Conservation (phyloP, 2,329 filamentous ascomycete genomes). For the Fusarium tjaetaba region DNA sequence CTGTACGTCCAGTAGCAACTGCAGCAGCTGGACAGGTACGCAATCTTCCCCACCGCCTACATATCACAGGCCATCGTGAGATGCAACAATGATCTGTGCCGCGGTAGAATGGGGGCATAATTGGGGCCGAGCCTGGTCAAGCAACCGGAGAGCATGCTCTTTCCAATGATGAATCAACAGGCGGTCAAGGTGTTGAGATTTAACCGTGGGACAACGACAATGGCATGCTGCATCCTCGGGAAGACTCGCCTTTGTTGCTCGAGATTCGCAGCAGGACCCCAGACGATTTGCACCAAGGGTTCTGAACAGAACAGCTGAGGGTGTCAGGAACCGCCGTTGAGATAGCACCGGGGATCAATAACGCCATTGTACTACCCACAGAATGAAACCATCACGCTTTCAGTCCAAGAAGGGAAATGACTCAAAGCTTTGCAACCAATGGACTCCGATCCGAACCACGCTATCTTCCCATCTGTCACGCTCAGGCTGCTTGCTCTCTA, state of each 20-base stretch:
- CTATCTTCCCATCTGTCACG: conserved; percentile 38
- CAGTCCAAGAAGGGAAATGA: background rate
- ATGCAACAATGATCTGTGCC: conserved; percentile 41
- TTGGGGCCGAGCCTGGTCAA: conserved; percentile 29
- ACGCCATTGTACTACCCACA: conserved; percentile 34
- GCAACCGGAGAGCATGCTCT: conserved; percentile 16
- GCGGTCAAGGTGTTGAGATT: conserved; percentile 37
- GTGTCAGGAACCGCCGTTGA: conserved; percentile 30
- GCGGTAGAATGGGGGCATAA: conserved; percentile 29
- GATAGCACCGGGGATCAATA: conserved; percentile 36
- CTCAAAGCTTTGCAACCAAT: conserved; percentile 1
- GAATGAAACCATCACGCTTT: conserved; percentile 11
- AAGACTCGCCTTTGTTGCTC: conserved; percentile 6
- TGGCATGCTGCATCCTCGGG: conserved; percentile 2
- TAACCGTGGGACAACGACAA: background rate
- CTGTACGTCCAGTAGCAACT: background rate
- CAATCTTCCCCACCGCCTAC: conserved; percentile 32
- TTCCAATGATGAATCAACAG: conserved; percentile 29
- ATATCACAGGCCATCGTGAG: conserved; percentile 39
- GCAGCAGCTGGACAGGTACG: background rate
- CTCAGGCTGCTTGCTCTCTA: conserved; percentile 38
- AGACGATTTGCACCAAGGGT: conserved; percentile 5
- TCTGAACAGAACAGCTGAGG: background rate
- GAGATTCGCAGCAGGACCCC: background rate
- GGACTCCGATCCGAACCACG: conserved; percentile 13